A percentile compares a stretch with the other conserved stretches of the same genome.
Conservation (phyloP, 1,139 yeast species). For the Debaryomycetaceae sp. region DNA sequence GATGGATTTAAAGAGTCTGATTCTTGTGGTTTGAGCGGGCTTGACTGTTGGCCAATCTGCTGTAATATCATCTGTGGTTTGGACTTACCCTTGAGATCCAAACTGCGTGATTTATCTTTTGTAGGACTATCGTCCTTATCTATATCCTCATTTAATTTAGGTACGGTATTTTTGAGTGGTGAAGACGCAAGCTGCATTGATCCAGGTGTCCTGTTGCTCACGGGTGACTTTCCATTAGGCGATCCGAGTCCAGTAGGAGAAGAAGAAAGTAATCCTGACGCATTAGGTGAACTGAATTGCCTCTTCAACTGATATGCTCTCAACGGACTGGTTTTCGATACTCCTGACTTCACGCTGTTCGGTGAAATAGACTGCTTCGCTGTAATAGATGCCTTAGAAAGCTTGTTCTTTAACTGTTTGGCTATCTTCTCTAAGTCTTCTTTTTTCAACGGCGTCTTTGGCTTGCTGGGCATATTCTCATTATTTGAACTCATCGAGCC, state of each 20-base stretch:
- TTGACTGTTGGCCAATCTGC: slow-evolving; percentile 18
- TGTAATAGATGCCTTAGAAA: slow-evolving; percentile 44
- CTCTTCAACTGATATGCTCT: slow-evolving; percentile 21
- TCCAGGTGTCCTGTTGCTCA: slow-evolving; percentile 39
- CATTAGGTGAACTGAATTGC: slow-evolving; percentile 8
- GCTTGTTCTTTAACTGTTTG: slow-evolving; percentile 41
- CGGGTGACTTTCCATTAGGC: slow-evolving; percentile 42
- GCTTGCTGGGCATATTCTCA: slow-evolving; percentile 11
- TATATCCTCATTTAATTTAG: slow-evolving; percentile 7
- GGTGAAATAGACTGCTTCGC: slow-evolving; percentile 42
- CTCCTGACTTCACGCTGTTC: slow-evolving; percentile 12
- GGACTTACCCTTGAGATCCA: slow-evolving; percentile 7
- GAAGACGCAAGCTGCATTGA: slow-evolving; percentile 33
- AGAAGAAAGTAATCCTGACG: slow-evolving; percentile 17
- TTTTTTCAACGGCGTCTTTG: slow-evolving; percentile 40
- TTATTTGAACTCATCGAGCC: slow-evolving; percentile 3
- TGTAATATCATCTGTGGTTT: slow-evolving; percentile 40
- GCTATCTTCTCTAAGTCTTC: slow-evolving; percentile 49
- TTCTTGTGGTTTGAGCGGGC: slow-evolving; percentile 28
- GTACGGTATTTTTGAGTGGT: slow-evolving; percentile 25
- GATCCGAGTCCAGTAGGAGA: slow-evolving; percentile 38
- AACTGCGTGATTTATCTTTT: slow-evolving; percentile 17
- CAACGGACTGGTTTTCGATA: slow-evolving; percentile 29
- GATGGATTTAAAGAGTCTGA: slow-evolving; percentile 32
- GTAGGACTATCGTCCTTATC: slow-evolving; percentile 30